These are phyloP conservation scores for Tricholoma bakamatsutake DNA, from an alignment of 768 basidiomycete species.

Conservation along the genomic window DNA sequence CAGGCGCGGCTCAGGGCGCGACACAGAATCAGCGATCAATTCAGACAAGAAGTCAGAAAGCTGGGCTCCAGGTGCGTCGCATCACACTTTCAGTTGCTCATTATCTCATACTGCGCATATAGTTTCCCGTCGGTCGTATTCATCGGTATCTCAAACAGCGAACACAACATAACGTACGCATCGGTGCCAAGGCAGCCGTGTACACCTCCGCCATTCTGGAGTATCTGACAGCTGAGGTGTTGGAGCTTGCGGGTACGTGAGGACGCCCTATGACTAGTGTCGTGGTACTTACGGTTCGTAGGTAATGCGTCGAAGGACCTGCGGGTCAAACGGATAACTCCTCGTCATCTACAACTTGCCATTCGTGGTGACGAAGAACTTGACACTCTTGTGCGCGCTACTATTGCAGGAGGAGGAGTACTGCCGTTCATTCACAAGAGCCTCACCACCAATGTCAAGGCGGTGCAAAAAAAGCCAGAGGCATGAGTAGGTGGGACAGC, in stretches of 20 bases:
- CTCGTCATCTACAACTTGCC: conserved; percentile 91
- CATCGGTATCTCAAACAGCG: conserved; percentile 91
- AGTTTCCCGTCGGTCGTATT: conserved; percentile 98
- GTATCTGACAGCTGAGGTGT: conserved; percentile 93
- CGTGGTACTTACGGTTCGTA: conserved; percentile 20
- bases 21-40: conserved; percentile 34
- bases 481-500: background rate
- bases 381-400: conserved; percentile 90
- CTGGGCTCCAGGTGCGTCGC: conserved; percentile 72
- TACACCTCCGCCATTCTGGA: conserved; percentile 96
- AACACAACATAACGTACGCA: conserved; percentile 90
- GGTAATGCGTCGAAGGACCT: conserved; percentile 97
- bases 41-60: conserved; percentile 75
- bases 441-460: conserved; percentile 52
- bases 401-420: conserved; percentile 88
- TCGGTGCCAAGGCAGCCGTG: conserved; percentile 96
- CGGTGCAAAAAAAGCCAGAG: conserved; percentile 41
- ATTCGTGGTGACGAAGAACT: conserved; percentile 97
- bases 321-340: conserved; percentile 95
- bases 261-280: background rate
- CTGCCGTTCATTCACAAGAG: conserved; percentile 87
- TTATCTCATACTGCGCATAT: background rate
- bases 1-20: conserved; percentile 30
- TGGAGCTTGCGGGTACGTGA: conserved; percentile 85
- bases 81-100: background rate